These are phyloP conservation scores for Pichia ethanolica DNA, from an alignment of 805 yeast genomes.

Conservation along the genomic window DNA sequence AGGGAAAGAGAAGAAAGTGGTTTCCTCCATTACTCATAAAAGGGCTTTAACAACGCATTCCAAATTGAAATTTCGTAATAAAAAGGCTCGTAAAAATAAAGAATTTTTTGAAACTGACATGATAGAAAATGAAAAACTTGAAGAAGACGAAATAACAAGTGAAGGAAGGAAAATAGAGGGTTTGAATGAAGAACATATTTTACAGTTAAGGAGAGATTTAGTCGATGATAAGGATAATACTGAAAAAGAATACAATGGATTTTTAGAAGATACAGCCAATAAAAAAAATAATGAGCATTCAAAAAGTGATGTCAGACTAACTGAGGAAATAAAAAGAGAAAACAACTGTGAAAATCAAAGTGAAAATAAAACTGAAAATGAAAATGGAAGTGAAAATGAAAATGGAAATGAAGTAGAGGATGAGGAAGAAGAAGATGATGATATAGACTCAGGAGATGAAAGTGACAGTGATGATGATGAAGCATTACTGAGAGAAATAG, in stretches of 20 bases:
- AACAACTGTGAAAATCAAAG: neutral
- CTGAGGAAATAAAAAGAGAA: constrained; percentile 13
- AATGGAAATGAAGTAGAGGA: constrained; percentile 2
- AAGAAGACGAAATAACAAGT: constrained; percentile 33
- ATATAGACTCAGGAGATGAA: constrained; percentile 20
- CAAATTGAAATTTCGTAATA: constrained; percentile 40
- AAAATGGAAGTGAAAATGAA: constrained; percentile 27
- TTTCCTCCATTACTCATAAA: constrained; percentile 30
- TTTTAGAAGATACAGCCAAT: too few relatives aligned
- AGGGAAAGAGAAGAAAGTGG: constrained; percentile 38
- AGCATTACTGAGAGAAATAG: constrained; percentile 36
- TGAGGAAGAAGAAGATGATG: constrained; percentile 2
- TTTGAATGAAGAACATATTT: neutral
- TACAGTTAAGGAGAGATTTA: too few relatives aligned
- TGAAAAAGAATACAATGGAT: too few relatives aligned
- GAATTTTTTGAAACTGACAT: constrained; percentile 37
- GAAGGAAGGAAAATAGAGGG: constrained; percentile 5
- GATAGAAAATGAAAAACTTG: constrained; percentile 44
- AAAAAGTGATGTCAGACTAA: too few relatives aligned
- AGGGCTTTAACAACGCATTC: constrained; percentile 28
- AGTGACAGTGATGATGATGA: constrained; percentile 40
- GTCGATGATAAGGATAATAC: neutral
- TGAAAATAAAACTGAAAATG: constrained; percentile 36
- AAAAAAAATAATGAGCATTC: too few relatives aligned
- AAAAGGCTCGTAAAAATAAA: constrained; percentile 12